These are phyloP conservation scores for Paspalum vaginatum DNA, from an alignment of 176 grass and related monocot species.

Conservation along the genomic window DNA sequence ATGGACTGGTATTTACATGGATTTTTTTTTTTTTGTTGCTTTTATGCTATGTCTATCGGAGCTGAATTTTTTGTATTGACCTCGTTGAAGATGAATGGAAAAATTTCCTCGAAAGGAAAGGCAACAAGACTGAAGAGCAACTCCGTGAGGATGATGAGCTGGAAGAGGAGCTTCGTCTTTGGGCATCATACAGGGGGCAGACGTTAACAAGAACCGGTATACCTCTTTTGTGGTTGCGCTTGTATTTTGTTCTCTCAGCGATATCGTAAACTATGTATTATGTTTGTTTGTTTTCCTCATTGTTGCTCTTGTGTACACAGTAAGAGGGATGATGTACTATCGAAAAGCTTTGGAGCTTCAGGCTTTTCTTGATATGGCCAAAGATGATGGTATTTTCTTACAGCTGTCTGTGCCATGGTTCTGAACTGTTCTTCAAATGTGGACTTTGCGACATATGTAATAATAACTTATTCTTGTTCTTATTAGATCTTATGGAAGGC, in stretches of 20 bases:
- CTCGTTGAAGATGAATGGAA: conserved; percentile 82
- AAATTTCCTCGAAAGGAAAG: conserved; percentile 81
- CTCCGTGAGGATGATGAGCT: conserved; percentile 58
- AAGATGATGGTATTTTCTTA: conserved; percentile 70
- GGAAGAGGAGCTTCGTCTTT: conserved; percentile 91
- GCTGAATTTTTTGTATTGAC: conserved; percentile 27
- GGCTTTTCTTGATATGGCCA: conserved; percentile 93
- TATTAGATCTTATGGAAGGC: conserved; percentile 90
- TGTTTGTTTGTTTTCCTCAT: conserved; percentile 1
- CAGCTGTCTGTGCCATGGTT: conserved; percentile 35
- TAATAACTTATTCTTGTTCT: conserved; percentile 28
- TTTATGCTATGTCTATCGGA: conserved; percentile 15
- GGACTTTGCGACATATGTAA: conserved; percentile 9
- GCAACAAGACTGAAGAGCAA: conserved; percentile 61
- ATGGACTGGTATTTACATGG: conserved; percentile 7
- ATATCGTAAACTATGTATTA: conserved; percentile 2
- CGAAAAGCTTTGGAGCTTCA: conserved; percentile 96
- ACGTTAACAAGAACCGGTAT: conserved; percentile 94
- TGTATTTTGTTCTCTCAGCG: conserved; percentile 13
- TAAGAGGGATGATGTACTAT: conserved; percentile 99
- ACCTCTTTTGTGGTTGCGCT: neutral
- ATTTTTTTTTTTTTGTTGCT: conserved; percentile 3
- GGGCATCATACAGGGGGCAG: conserved; percentile 95
- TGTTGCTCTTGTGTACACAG: conserved; percentile 49
- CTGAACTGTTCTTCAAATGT: conserved; percentile 23